A percentile compares a stretch with the other conserved stretches of the same genome.
Evolutionary conservation across 257 asterid species (phyloP).

Genomic region (Fraxinus pennsylvanica): DNA sequence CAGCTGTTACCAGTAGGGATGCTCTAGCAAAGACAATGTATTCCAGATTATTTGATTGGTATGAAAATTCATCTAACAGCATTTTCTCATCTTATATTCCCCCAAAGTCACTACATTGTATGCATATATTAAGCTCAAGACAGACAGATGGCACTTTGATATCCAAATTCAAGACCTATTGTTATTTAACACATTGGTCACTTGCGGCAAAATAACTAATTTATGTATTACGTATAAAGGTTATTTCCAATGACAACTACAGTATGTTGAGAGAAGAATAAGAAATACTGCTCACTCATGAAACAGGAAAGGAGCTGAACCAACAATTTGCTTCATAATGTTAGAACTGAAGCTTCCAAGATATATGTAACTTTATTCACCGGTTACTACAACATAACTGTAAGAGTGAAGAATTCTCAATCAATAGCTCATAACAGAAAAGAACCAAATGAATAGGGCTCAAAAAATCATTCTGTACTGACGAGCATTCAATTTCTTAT

Average conservation of each 20-base stretch:
- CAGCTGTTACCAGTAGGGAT: conserved; percentile 90
- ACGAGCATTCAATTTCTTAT: neutral
- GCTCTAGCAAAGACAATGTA: conserved; percentile 90
- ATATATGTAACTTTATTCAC: neutral
- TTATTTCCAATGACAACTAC: neutral
- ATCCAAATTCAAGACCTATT: neutral
- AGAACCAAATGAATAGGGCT: neutral
- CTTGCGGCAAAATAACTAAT: neutral
- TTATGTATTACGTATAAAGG: neutral
- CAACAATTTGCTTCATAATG: neutral
- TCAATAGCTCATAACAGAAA: neutral
- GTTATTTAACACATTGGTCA: neutral
- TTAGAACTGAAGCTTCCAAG: neutral
- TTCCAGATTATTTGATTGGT: conserved; percentile 97
- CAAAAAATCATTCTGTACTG: neutral
- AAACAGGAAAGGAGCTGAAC: neutral
- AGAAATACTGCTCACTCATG: neutral
- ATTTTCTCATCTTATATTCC: conserved; percentile 5
- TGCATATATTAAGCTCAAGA: conserved; percentile 18
- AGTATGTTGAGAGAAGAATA: neutral
- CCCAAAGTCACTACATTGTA: neutral
- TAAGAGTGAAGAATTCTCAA: neutral
- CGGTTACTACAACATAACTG: neutral
- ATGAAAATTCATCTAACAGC: conserved; percentile 21
- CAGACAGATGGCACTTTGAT: conserved; percentile 3